phyloP scores from a whole-genome alignment of 2,329 filamentous ascomycete genomes.

The Neopestalotiopsis sp. region DNA sequence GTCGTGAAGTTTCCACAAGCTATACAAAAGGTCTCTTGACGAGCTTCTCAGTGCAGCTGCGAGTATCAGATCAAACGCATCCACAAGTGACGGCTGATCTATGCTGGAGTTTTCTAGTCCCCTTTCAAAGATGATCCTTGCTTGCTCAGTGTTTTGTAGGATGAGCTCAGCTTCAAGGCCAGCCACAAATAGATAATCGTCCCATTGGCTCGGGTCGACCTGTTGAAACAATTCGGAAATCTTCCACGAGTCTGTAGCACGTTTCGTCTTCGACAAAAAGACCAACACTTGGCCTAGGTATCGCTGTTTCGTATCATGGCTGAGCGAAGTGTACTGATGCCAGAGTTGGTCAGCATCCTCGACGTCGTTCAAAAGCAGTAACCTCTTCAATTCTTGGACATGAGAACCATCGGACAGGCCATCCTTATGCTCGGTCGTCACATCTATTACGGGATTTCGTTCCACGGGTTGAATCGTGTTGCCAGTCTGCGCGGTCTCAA shows the following conservation, averaged over 20 bases:
- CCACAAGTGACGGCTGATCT: conserved; percentile 34
- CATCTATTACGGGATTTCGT: background rate
- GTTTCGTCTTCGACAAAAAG: conserved; percentile 48
- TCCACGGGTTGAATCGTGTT: background rate
- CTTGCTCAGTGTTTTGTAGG: conserved; percentile 42
- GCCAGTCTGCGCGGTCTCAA: conserved; percentile 1
- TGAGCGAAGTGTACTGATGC: conserved; percentile 45
- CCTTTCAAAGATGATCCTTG: conserved; percentile 44
- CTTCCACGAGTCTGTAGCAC: conserved; percentile 49
- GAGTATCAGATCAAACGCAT: conserved; percentile 51
- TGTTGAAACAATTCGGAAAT: conserved; percentile 50
- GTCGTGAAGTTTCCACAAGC: conserved; percentile 32
- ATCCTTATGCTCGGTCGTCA: background rate
- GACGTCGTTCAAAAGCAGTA: conserved; percentile 24
- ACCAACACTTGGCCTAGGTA: conserved; percentile 41
- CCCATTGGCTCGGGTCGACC: conserved; percentile 43
- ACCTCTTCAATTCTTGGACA: conserved; percentile 22
- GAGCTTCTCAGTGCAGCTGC: conserved; percentile 41
- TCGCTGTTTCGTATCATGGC: conserved; percentile 32
- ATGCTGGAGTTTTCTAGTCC: conserved; percentile 36
- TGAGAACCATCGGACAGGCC: conserved; percentile 16
- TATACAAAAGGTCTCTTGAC: conserved; percentile 23
- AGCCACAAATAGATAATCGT: conserved; percentile 42
- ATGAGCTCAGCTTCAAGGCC: conserved; percentile 48
- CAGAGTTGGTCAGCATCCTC: conserved; percentile 45